Evolutionary conservation across 352 stramenopile genomes (phyloP), one percentile per base, ranked within the genome.

Genomic region (Hyaloperonospora brassicae): DNA sequence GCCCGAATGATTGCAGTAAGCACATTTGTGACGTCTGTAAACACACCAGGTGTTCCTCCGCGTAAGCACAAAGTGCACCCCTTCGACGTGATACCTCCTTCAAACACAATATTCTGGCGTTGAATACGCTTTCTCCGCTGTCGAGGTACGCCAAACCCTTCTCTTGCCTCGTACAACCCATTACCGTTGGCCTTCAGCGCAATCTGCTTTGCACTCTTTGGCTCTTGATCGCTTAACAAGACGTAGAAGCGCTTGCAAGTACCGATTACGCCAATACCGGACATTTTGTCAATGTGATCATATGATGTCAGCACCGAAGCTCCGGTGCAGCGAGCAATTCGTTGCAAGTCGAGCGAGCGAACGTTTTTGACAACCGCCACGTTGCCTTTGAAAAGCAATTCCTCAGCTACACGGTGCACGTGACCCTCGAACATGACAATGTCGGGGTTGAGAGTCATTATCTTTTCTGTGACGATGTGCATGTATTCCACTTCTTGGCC

Each of bases 281-380:
- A 82, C 53, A 94, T 90, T 65, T 94, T 94, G 68, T 94, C 84
- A 21, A 94, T 82, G 27, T 94, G 80, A 52, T 94, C 84, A 55
- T 89, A 90, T 6, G 82, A 89, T 31, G 82, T 88, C 9, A 94
- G 59, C 31, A 94, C 46, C 3, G 82, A 91, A 2, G 82, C 78
- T 4, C 80, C 78, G 4, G 84, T 91, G 31, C 74, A 85, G 13
- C 78, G 75, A 46, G 84, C 82, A 59, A 94, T 82, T 14, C 84
- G 76, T 52, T 90, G 75, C 23, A 94, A 55, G 62, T 93, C 80
- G 22, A 86, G 64, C 43, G 86, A 61, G 1, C 82, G 80, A 10
- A 89, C 79, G 53, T 94, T 94, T 52, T 94, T 94, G 36, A 94
- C 71, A 42, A 94, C 76, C n/a, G 79, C 78, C 27, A 94, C 69